Evolutionary conservation across 768 basidiomycete genomes (phyloP), one percentile per base, ranked within the genome.

Genomic region (Kwoniella dendrophila): DNA sequence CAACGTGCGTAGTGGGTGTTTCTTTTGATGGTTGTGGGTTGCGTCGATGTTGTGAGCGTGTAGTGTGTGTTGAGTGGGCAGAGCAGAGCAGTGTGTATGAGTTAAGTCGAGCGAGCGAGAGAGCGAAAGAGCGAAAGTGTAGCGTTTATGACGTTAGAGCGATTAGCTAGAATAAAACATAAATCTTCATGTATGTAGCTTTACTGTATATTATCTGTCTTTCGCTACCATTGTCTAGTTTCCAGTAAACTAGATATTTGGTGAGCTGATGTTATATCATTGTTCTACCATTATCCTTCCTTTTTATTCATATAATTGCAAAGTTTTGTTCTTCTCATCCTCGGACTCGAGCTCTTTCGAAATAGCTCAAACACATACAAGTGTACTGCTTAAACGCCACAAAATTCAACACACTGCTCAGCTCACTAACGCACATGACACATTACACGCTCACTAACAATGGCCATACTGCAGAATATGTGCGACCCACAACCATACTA

Each of bases 1-100:
- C 53, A 56, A 48, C 67, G 73, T 73, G 65, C 53, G 73, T 75
- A 52, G 60, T 50, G 63, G 57, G 41, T 48, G 38, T 67, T 41
- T 57, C 59, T 58, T 62, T 67, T 61, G 45, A 52, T 29, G 43
- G 43, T 22, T 26, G 51, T 40, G 41, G 34, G 48, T 24, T 58
- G 63, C 43, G 61, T 64, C 22, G 22, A 48, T 51, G 27, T 47
- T 30, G 49, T 32, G 59, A 30, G 44, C 29, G 59, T 33, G 48
- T 30, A 5, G 52, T 5, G 52, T 12, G 36, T 32, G 26, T n/a
- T 30, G 33, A 32, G 49, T 51, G 49, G n/a, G n/a, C 49, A 29
- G 27, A 24, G 51, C 53, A 26, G 22, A 36, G 53, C 53, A 56
- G 57, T 59, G n/a, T n/a, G n/a, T n/a, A n/a, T 41, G 57, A 44